Conservation (phyloP, 192 early-diverging fungal species). For the Funneliformis geosporum region DNA sequence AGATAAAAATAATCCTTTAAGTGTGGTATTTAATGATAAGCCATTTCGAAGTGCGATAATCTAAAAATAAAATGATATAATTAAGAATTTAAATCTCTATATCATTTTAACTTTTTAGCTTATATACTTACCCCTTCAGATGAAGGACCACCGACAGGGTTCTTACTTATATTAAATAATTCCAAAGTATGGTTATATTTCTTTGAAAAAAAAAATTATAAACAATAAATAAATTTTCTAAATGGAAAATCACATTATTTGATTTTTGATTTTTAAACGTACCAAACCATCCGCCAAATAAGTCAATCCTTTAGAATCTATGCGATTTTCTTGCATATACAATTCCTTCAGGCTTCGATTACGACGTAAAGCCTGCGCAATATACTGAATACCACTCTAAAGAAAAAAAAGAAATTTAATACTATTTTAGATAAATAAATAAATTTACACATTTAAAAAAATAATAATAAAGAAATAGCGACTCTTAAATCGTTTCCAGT, state of each 20-base stretch:
- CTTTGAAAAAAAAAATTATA: constrained; percentile 18
- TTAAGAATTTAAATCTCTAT: not conserved
- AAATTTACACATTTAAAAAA: not conserved
- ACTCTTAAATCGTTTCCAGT: constrained; percentile 51
- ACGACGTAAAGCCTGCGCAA: constrained; percentile 55
- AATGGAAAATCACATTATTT: too few relatives aligned
- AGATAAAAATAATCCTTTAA: constrained; percentile 65
- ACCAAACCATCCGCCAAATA: constrained; percentile 56
- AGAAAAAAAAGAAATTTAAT: not conserved
- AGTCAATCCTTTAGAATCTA: constrained; percentile 50
- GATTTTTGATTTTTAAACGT: constrained; percentile 18
- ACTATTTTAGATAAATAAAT: not conserved
- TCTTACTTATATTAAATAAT: constrained; percentile 45
- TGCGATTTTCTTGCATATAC: constrained; percentile 47
- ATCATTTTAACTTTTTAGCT: too few relatives aligned
- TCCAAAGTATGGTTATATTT: constrained; percentile 53
- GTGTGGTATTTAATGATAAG: constrained; percentile 59
- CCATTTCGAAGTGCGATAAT: constrained; percentile 44
- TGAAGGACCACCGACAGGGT: constrained; percentile 41
- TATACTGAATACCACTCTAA: constrained; percentile 53
- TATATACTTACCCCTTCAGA: constrained; percentile 37
- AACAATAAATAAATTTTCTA: too few relatives aligned
- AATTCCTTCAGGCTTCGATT: constrained; percentile 52
- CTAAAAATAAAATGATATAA: constrained; percentile 36
- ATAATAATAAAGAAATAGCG: not conserved